These are phyloP conservation scores for Cryphonectria naterciae DNA, from an alignment of 2,329 filamentous ascomycete genomes.

Conservation along the genomic window DNA sequence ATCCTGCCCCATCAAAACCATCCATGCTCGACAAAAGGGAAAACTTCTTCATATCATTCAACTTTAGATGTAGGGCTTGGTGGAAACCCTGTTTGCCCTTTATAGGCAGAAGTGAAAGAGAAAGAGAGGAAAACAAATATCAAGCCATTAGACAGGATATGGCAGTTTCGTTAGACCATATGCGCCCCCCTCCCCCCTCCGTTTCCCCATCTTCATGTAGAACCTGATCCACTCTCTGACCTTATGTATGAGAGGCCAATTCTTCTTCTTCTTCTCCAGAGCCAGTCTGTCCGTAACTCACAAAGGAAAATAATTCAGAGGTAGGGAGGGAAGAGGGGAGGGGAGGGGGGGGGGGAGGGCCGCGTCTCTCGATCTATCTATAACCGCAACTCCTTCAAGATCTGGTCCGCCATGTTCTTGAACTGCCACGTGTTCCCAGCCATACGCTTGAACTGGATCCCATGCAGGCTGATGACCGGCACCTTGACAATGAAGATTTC, in stretches of 20 bases:
- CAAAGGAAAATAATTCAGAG: background rate
- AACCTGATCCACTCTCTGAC: background rate
- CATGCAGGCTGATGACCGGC: slow-evolving; percentile 86
- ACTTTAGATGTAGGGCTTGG: background rate
- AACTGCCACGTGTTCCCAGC: slow-evolving; percentile 97
- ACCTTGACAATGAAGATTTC: slow-evolving; percentile 99
- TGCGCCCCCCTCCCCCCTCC: slow-evolving; percentile 10
- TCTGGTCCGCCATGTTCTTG: slow-evolving; percentile 97
- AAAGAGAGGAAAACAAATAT: background rate
- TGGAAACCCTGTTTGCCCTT: background rate
- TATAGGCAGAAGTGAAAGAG: background rate
- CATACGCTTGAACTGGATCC: slow-evolving; percentile 97
- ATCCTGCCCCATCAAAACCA: background rate
- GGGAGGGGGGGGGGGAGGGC: background rate
- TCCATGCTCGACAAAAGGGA: slow-evolving; percentile 10
- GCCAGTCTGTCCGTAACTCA: background rate
- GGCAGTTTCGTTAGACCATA: slow-evolving; percentile 17
- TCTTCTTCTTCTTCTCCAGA: background rate
- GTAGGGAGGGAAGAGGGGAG: background rate
- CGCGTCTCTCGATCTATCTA: slow-evolving; percentile 44
- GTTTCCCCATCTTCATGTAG: slow-evolving; percentile 4
- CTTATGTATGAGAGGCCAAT: background rate
- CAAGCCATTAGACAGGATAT: background rate
- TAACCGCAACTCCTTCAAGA: slow-evolving; percentile 82
- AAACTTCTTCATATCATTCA: slow-evolving; percentile 4